Conservation (phyloP, 1,139 yeast species). For the Nakaseomyces nivariensis region DNA sequence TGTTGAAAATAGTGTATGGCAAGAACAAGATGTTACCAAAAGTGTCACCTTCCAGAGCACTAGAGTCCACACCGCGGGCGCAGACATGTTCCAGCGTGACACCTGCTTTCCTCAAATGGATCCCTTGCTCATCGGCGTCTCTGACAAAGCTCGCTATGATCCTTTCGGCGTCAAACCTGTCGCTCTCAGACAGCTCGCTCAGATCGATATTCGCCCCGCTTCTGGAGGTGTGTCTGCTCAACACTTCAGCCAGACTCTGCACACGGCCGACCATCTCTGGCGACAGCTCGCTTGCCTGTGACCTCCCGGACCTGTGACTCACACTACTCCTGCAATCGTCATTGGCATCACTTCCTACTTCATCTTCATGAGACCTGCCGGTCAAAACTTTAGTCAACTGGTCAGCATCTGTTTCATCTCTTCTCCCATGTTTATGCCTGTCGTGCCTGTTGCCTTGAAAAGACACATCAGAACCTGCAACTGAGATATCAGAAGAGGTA, state of each 20-base stretch:
- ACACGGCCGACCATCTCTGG: slow-evolving; percentile 16
- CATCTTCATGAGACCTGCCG: slow-evolving; percentile 3
- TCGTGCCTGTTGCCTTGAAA: not conserved
- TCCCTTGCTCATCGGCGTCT: slow-evolving; percentile 35
- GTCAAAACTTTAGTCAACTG: slow-evolving; percentile 12
- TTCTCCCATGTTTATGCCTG: not conserved
- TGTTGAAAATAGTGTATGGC: slow-evolving; percentile 29
- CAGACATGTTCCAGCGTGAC: slow-evolving; percentile 39
- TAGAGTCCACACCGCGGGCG: slow-evolving; percentile 41
- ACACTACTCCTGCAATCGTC: not conserved
- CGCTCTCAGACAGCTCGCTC: slow-evolving; percentile 1
- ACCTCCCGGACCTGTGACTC: not conserved
- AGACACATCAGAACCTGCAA: slow-evolving; percentile 3
- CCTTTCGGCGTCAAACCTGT: slow-evolving; percentile 16
- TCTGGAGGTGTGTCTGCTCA: slow-evolving; percentile 18
- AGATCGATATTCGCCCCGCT: slow-evolving; percentile 7
- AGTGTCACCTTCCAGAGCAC: slow-evolving; percentile 40
- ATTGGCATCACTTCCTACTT: not conserved
- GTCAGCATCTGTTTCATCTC: slow-evolving; percentile 11
- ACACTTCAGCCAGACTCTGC: slow-evolving; percentile 18
- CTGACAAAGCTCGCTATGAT: slow-evolving; percentile 14
- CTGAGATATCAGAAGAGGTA: not conserved
- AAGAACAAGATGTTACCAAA: slow-evolving; percentile 38
- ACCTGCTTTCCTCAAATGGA: slow-evolving; percentile 38
- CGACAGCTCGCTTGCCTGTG: slow-evolving; percentile 6